Percentiles rank a stretch among this genome's conserved stretches.
These are phyloP conservation scores for Excoecaria agallocha DNA, from an alignment of 345 rosid species.

Conservation along the genomic window DNA sequence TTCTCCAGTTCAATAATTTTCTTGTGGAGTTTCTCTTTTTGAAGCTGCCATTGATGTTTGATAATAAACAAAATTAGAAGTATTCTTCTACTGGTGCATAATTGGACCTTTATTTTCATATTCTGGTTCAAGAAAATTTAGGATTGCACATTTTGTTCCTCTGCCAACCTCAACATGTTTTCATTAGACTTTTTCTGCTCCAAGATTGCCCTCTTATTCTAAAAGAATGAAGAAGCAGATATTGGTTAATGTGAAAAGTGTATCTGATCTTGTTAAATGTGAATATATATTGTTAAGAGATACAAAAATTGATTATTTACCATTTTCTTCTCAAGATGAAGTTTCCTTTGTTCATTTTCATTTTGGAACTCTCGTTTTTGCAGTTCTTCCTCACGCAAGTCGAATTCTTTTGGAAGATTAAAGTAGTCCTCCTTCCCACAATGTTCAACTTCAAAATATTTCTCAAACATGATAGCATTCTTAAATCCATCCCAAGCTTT, in stretches of 20 bases:
- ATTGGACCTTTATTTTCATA: not conserved
- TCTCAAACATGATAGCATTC: conserved; percentile 57
- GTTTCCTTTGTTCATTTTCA: conserved; percentile 44
- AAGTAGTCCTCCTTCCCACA: conserved; percentile 53
- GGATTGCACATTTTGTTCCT: conserved; percentile 54
- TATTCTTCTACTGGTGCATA: not conserved
- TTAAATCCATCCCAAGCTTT: conserved; percentile 56
- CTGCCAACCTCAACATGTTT: conserved; percentile 49
- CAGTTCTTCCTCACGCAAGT: conserved; percentile 43
- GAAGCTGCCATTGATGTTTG: no score
- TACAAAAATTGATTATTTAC: no score
- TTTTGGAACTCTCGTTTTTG: conserved; percentile 41
- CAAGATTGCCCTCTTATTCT: conserved; percentile 63
- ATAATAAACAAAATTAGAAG: conserved; percentile 5
- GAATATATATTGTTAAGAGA: no score
- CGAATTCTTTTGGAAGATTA: conserved; percentile 22
- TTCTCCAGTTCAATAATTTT: no score
- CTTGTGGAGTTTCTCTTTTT: no score
- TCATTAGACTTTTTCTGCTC: conserved; percentile 73
- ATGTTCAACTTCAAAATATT: conserved; percentile 31
- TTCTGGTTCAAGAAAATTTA: conserved; percentile 6
- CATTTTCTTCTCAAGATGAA: conserved; percentile 44
- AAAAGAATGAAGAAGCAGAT: conserved; percentile 29
- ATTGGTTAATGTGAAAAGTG: no score
- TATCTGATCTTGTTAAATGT: conserved; percentile 36